phyloP scores from a whole-genome alignment of 495 filamentous ascomycete species.

The Lasiosphaeriaceae sp. region DNA sequence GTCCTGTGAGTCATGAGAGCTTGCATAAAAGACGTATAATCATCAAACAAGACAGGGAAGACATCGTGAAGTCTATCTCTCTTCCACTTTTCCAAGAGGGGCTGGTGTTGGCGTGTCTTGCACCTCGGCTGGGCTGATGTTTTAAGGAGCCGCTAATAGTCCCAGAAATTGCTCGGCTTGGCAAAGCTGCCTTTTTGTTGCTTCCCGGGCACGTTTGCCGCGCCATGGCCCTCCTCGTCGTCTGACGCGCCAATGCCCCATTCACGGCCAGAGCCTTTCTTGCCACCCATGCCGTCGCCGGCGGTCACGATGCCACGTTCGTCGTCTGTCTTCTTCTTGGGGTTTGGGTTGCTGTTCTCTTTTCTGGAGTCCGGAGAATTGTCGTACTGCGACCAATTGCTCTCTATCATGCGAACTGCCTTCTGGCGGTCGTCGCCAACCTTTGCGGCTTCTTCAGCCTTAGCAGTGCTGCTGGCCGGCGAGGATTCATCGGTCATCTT shows the following conservation, averaged over 20 bases:
- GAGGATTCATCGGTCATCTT: slow-evolving; percentile 60
- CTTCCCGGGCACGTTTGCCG: slow-evolving; percentile 27
- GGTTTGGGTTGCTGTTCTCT: slow-evolving; percentile 38
- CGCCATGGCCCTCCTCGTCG: slow-evolving; percentile 34
- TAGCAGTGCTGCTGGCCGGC: slow-evolving; percentile 24
- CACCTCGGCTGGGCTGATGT: neutral
- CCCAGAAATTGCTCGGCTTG: slow-evolving; percentile 47
- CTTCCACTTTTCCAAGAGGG: too few species aligned
- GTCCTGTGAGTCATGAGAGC: neutral
- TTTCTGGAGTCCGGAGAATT: slow-evolving; percentile 52
- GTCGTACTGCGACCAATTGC: slow-evolving; percentile 62
- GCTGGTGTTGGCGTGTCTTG: too few species aligned
- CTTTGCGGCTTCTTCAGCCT: slow-evolving; percentile 18
- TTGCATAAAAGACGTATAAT: neutral
- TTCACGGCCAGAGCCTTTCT: slow-evolving; percentile 52
- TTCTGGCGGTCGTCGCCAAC: slow-evolving; percentile 52
- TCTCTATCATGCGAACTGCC: slow-evolving; percentile 63
- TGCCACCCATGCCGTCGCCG: slow-evolving; percentile 74
- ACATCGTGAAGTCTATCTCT: neutral
- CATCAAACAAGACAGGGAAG: neutral
- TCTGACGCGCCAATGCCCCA: slow-evolving; percentile 61
- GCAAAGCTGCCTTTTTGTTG: slow-evolving; percentile 27
- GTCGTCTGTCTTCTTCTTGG: slow-evolving; percentile 23
- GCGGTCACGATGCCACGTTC: slow-evolving; percentile 53
- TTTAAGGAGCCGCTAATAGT: slow-evolving; percentile 38